phyloP scores from a whole-genome alignment of 2,329 filamentous ascomycete genomes.

The Chrysoporthe austroafricana region DNA sequence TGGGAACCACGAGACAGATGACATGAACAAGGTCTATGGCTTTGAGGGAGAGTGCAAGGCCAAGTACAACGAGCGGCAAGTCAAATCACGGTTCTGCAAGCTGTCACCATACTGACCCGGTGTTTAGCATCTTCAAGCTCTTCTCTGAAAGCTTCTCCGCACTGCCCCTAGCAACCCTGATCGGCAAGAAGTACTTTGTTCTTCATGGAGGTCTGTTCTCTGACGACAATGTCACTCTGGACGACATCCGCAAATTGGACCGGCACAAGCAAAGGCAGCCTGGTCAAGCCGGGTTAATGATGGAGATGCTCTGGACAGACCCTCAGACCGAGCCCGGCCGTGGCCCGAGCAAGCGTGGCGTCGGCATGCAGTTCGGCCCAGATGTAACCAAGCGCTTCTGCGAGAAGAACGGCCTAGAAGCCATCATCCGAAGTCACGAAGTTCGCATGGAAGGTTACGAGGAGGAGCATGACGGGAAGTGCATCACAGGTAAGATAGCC shows the following conservation, averaged over 20 bases:
- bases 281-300: conserved; percentile 94
- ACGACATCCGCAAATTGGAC: conserved; percentile 93
- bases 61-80: conserved; percentile 86
- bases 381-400: conserved; percentile 97
- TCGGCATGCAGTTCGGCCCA: conserved; percentile 94
- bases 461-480: conserved; percentile 92
- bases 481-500: conserved; percentile 76
- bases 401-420: conserved; percentile 91
- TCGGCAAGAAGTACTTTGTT: conserved; percentile 88
- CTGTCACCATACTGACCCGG: conserved; percentile 27
- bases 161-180: conserved; percentile 85
- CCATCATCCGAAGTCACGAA: conserved; percentile 95
- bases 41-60: conserved; percentile 98
- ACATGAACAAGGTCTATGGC: conserved; percentile 98
- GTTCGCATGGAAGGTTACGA: conserved; percentile 99
- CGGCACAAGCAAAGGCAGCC: conserved; percentile 90
- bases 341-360: conserved; percentile 93
- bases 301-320: conserved; percentile 99
- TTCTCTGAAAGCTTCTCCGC: conserved; percentile 99
- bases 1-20: conserved; percentile 97
- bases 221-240: conserved; percentile 86
- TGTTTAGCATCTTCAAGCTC: conserved; percentile 78
- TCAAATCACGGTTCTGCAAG: conserved; percentile 2
- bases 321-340: conserved; percentile 84
- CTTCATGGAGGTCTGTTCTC: conserved; percentile 96